Evolutionary conservation across 2,329 filamentous ascomycete genomes (phyloP), one percentile per base, ranked within the genome.

Genomic region (Fusarium sp.): DNA sequence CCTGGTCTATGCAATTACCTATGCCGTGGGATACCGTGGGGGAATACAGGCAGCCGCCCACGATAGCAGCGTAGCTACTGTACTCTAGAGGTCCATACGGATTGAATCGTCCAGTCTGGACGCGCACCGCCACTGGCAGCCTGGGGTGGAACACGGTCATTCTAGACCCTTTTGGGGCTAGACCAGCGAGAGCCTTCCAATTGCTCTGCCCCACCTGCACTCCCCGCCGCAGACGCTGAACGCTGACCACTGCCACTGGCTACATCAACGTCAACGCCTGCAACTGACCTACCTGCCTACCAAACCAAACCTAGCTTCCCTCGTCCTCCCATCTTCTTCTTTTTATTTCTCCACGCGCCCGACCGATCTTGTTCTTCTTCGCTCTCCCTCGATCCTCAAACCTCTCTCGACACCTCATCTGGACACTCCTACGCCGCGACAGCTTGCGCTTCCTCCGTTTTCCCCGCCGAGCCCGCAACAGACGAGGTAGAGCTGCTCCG

Each of bases 231-330:
- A 52, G 48, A 52, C 27, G 48, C 48, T 32, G 66, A 48, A 67
- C 64, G 50, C 66, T 66, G 66, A 61, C 64, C 64, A 67, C 57
- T 67, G 35, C 7, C 35, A 37, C 35, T 37, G 35, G 35, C 16
- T 16, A 37, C 35, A 37, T 67, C 75, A 75, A 77, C 73, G 75
- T 76, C 76, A 76, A 76, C 72, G 63, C 58, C 41, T 54, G 27
- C 48, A 20, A 54, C 48, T 54, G 48, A 54, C 48, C 48, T 54
- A 54, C 48, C 39, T 54, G 57, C 27, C 45, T 63, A 20, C n/a
- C 39, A 20, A 18, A 39, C 37, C 63, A 32, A 59, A 70, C 43
- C 64, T 62, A 70, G 72, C 70, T 76, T 72, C 70, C 67, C 71
- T 73, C 64, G 67, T 60, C 61, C 52, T 50, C 56, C 27, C 48